Base-by-base conservation (phyloP, 2,329 filamentous ascomycete genomes). In the Botrytis fragariae region DNA sequence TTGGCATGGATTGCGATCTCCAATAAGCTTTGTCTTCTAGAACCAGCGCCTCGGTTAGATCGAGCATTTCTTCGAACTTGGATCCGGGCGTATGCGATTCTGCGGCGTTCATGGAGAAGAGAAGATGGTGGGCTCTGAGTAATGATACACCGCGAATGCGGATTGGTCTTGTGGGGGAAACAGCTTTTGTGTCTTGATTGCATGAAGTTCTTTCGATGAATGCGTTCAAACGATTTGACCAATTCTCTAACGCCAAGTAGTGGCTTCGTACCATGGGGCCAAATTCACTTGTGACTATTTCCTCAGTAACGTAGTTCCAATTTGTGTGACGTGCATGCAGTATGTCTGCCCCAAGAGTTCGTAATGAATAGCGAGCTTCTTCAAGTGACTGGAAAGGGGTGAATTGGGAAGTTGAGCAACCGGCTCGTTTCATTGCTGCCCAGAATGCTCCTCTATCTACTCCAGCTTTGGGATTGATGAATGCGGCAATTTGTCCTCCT, bases 331-430 rank as follows among this genome's bases (percentile, higher is more conserved):
- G 48, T 85, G 87, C 79, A 87, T 89, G 37, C 85, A 85, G 77
- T 89, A 84, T 73, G 86, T 85, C 72, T 82, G 85, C 79, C 86
- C 87, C 76, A 83, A 86, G 5, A 88, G 83, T 62, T 81, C 91
- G 88, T 80, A 88, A 89, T 2, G 87, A 84, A 18, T 86, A 76
- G 18, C 89, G 85, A 14, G 88, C 89, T 72, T 90, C 87, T 35
- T 85, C 81, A 12, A 90, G 79, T 1, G 84, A 85, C 1, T 82
- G 77, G 72, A 90, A 90, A 25, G 64, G 67, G 22, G 61, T 68
- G 2, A 72, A 74, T 32, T 69, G 73, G 32, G 72, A 72, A 8
- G 72, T 64, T 9, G 70, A 68, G 37, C 65, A 68, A 62, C 77
- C 75, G 57, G 74, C 75, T 44, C 68, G 73, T 29, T 73, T 76